Base-by-base conservation (phyloP, 495 filamentous ascomycete species). In the Xylaria sp. region DNA sequence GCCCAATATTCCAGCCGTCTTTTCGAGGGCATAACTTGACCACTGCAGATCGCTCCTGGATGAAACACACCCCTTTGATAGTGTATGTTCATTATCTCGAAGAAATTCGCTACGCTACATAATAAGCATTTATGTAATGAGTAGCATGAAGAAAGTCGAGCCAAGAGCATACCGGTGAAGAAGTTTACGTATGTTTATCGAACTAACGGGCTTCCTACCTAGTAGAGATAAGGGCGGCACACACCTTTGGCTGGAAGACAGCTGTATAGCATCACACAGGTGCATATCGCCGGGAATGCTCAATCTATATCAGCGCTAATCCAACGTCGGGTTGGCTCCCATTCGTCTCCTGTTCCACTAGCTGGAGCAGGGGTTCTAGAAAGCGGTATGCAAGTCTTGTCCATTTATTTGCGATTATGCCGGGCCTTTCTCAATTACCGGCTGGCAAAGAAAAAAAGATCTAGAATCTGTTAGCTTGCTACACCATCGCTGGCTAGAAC, bases 121-220 rank as follows among this genome's bases (percentile, higher is more conserved):
- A 52, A 26, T 37, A 3, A 3, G 35, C 9, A 7, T 52, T 12
- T 24, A 4, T 5, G 48, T 50, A 50, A 50, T 50, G n/a, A n/a
- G n/a, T n/a, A 50, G n/a, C 19, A 24, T 21, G n/a, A 50, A n/a
- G 21, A 31, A 12, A 5, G 26, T 17, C 14, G 14, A 31, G 52
- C 52, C 52, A 55, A 55, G 52, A 55, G 12, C 26, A 55, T 31
- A 31, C 1, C 24, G 12, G 26, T 31, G 12, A 31, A 55, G 24
- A 26, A 53, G 26, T 29, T 9, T 24, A 24, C 14, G 26, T 9
- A 5, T 5, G 3, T n/a, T 33, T 21, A 12, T 37, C 31, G 17
- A 59, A 24, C 57, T 55, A 55, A 55, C 52, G 52, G 26, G 31
- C 52, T 29, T 55, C 31, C 21, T 43, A 62, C 37, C 37, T 62